Evolutionary conservation across 2,329 filamentous ascomycete genomes (phyloP), one percentile per base, ranked within the genome.

Genomic region (Colletotrichum tanaceti): DNA sequence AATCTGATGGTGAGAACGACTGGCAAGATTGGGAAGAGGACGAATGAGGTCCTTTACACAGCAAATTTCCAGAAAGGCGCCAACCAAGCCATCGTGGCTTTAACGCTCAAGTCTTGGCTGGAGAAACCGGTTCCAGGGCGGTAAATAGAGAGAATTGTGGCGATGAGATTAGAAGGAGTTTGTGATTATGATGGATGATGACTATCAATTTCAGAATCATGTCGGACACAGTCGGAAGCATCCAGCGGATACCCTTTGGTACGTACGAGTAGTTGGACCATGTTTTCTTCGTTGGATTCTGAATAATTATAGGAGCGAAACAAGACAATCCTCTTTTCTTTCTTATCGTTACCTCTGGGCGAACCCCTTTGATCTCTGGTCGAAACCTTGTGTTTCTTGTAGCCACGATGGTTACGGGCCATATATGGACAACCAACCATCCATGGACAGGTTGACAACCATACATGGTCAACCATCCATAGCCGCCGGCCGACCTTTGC

Each of bases 1-100:
- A 68, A 1, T 68, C 49, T 7, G 67, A 70, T 38, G 64, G 63
- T 4, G 68, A 65, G 18, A 41, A 49, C 7, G 4, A 47, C 5
- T 58, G 57, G 43, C 13, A 38, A 13, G 54, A 49, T 3, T 50
- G 24, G 18, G 62, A 35, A 35, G 49, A 35, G 41, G 47, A 44
- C 5, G 61, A 68, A 5, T 66, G 35, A 24, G 6, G 4, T 13
- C 18, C 13, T 24, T 11, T 9, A 13, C 14, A 16, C 16, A 10
- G 1, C 20, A 4, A 14, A 13, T 41, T 49, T 16, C 38, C n/a
- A 24, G 6, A 24, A 24, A n/a, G 18, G 20, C n/a, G 5, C 5
- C 11, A 58, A 1, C 2, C 44, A 18, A n/a, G 43, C 10, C 9
- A 11, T 32, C 11, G n/a, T n/a, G 24, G 18, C 24, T 35, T 7